These are phyloP conservation scores for Cadophora gregata DNA, from an alignment of 2,329 filamentous ascomycete species.

Conservation along the genomic window DNA sequence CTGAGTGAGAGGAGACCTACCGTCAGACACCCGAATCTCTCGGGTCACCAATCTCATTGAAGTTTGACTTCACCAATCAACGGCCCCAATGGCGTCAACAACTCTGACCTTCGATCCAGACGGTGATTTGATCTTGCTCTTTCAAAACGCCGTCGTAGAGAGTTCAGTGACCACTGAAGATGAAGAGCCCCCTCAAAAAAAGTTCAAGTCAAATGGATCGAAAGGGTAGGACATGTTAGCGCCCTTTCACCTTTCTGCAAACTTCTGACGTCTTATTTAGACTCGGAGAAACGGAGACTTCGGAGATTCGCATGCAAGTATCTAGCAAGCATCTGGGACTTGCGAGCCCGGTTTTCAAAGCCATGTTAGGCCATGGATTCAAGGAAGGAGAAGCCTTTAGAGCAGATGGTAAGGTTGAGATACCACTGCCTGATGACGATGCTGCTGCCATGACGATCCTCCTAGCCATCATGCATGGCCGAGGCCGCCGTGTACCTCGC, in stretches of 20 bases:
- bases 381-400: conserved; percentile 31
- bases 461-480: conserved; percentile 43
- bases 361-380: conserved; percentile 35
- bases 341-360: conserved; percentile 39
- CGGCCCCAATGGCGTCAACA: not conserved
- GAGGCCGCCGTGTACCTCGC: conserved; percentile 10
- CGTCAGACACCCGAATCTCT: not conserved
- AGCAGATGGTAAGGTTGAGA: conserved; percentile 28
- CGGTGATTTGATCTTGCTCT: conserved; percentile 20
- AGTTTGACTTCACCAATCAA: not conserved
- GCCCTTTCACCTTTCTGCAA: not conserved
- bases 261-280: not conserved
- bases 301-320: conserved; percentile 20
- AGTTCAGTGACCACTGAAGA: not conserved
- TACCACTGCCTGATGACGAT: conserved; percentile 35
- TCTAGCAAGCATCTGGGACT: conserved; percentile 31
- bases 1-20: too few relatives aligned
- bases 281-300: not conserved
- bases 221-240: not conserved
- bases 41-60: not conserved
- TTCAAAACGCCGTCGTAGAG: not conserved
- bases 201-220: not conserved
- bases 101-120: conserved; percentile 21
- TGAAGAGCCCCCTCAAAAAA: not conserved
- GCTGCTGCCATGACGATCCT: conserved; percentile 37